Percentiles rank a stretch among this genome's conserved stretches.
These are phyloP conservation scores for Candida neerlandica DNA, from an alignment of 1,139 yeast species.

Conservation along the genomic window DNA sequence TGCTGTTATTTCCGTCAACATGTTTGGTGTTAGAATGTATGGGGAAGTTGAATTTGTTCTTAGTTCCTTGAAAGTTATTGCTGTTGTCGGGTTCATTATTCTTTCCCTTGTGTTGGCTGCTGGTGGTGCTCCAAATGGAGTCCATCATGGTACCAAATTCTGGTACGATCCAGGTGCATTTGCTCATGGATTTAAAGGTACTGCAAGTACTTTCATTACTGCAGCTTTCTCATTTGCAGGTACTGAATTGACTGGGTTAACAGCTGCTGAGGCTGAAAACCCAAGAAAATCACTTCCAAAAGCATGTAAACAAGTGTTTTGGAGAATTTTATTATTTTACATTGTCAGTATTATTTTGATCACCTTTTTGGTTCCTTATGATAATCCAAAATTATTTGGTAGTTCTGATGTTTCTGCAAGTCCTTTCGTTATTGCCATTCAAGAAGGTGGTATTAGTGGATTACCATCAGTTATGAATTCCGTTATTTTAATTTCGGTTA, in stretches of 20 bases:
- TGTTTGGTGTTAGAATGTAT: conserved; percentile 45
- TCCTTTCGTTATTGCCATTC: conserved; percentile 56
- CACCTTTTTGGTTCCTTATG: conserved; percentile 40
- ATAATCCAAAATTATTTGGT: conserved; percentile 30
- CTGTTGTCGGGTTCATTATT: conserved; percentile 43
- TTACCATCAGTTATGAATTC: conserved; percentile 57
- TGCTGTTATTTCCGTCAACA: conserved; percentile 37
- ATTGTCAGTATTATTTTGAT: conserved; percentile 41
- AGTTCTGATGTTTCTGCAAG: conserved; percentile 31
- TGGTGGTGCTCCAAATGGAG: conserved; percentile 42
- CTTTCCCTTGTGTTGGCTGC: conserved; percentile 43
- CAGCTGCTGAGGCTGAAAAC: conserved; percentile 43
- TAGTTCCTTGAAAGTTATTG: conserved; percentile 39
- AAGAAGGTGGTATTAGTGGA: conserved; percentile 53
- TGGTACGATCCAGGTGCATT: conserved; percentile 48
- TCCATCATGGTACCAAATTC: conserved; percentile 37
- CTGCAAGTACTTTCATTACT: conserved; percentile 42
- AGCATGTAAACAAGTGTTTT: conserved; percentile 47
- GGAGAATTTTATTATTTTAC: conserved; percentile 47
- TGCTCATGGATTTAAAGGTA: conserved; percentile 48
- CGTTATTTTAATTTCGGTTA: conserved; percentile 49
- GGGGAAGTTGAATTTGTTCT: conserved; percentile 49
- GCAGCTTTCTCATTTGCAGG: conserved; percentile 49
- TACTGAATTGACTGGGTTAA: conserved; percentile 42
- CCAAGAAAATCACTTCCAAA: conserved; percentile 42